Conservation (phyloP, 2,329 filamentous ascomycete species). For the Penicillium sumatraense region DNA sequence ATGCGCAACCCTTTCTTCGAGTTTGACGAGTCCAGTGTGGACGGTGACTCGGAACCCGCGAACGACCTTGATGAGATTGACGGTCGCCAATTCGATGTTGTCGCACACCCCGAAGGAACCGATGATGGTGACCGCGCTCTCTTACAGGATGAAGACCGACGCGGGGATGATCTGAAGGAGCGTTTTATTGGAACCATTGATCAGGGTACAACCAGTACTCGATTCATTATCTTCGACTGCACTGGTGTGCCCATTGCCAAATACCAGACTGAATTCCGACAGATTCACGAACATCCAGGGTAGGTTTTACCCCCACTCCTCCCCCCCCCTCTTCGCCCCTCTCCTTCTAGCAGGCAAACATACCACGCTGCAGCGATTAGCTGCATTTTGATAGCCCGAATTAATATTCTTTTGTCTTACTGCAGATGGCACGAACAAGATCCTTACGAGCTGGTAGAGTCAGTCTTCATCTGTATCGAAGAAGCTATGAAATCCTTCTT, state of each 20-base stretch:
- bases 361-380: background rate
- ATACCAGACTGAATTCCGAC: constrained; percentile 85
- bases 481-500: constrained; percentile 73
- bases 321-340: background rate
- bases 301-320: constrained; percentile 51
- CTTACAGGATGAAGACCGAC: constrained; percentile 38
- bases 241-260: constrained; percentile 76
- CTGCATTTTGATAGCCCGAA: background rate
- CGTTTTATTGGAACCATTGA: constrained; percentile 84
- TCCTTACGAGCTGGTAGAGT: constrained; percentile 73
- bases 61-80: constrained; percentile 24
- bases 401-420: constrained; percentile 2
- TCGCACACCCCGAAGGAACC: constrained; percentile 32
- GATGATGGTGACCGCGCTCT: constrained; percentile 41
- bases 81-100: constrained; percentile 21
- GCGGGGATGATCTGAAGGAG: constrained; percentile 38
- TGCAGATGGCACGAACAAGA: constrained; percentile 88
- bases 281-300: constrained; percentile 84
- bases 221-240: constrained; percentile 88
- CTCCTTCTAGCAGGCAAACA: background rate
- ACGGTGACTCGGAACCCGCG: constrained; percentile 27
- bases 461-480: constrained; percentile 80
- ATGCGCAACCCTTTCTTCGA: constrained; percentile 43
- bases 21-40: constrained; percentile 31
- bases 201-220: constrained; percentile 85